Evolutionary conservation across 208 protist genomes (phyloP), one percentile per base, ranked within the genome.

Genomic region (Trypanosoma platydactyli): DNA sequence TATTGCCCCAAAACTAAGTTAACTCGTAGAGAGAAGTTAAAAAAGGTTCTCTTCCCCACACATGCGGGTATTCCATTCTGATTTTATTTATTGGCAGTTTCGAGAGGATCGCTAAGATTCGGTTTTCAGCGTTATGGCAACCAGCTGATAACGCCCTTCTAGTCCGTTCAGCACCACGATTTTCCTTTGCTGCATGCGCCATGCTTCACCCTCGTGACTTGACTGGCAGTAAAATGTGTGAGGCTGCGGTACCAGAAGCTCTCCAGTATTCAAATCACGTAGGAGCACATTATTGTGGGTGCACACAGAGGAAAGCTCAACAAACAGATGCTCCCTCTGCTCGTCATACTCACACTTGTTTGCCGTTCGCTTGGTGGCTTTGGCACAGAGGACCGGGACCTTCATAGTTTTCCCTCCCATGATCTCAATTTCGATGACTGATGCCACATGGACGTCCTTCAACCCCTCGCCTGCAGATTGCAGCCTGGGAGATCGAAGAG

Each of bases 241-340:
- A n/a, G 35, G 50, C 48, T 64, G 62, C 18, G 70, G 53, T 0
- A 49, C 18, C 6, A 70, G 48, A 15, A 76, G 30, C 52, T 60
- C 70, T n/a, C 70, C 62, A 20, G 45, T 76, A 1, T 70, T 38
- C n/a, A 58, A 16, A 51, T 79, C 59, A 30, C 57, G 55, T 3
- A 84, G 40, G 33, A 75, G 42, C 25, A 67, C 60, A 48, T 71
- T 78, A 40, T 64, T 70, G 12, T 84, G 69, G 25, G 65, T 22
- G 11, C 68, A 77, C 15, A 78, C 22, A 5, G 71, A 59, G 15
- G 73, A 75, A 24, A 84, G 33, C 49, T 84, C 79, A 16, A 80
- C 54, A 69, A 80, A 80, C 13, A 33, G 35, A 22, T 56, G n/a
- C 6, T 16, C 27, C 44, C 30, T 3, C 18, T 44, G 13, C n/a